A percentile compares a stretch with the other conserved stretches of the same genome.
Conservation (phyloP, 139 green algal genomes). For the Penium margaritaceum region DNA sequence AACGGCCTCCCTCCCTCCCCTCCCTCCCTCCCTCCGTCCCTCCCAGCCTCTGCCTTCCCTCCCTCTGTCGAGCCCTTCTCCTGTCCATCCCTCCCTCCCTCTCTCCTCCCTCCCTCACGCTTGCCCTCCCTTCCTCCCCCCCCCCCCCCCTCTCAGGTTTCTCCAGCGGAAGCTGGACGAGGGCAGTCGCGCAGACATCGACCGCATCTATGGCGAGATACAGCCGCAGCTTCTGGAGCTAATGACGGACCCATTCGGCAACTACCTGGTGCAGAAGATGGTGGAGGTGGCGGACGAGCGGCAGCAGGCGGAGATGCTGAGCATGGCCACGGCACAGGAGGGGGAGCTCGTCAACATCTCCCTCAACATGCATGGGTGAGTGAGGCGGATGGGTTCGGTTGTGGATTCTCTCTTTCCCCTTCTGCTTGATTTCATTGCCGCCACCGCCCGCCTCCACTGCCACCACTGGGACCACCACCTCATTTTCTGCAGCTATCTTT, state of each 20-base stretch:
- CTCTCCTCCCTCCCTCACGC: background rate
- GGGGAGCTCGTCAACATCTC: slow-evolving; percentile 73
- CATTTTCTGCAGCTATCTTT: no score
- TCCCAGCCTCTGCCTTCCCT: no score
- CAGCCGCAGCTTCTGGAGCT: slow-evolving; percentile 76
- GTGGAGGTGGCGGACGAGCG: slow-evolving; percentile 85
- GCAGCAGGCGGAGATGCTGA: slow-evolving; percentile 74
- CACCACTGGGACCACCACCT: no score
- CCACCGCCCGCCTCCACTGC: no score
- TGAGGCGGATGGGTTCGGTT: no score
- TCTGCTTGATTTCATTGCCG: no score
- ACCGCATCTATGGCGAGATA: slow-evolving; percentile 57
- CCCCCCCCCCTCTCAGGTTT: slow-evolving; percentile 54
- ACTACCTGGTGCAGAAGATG: slow-evolving; percentile 98
- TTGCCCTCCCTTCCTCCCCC: background rate
- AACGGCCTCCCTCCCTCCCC: no score
- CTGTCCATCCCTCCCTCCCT: no score
- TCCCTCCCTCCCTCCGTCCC: no score
- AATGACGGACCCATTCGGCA: slow-evolving; percentile 98
- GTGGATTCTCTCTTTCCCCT: slow-evolving; percentile 6
- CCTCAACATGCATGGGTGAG: slow-evolving; percentile 72
- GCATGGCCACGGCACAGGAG: slow-evolving; percentile 62
- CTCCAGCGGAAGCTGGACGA: slow-evolving; percentile 97
- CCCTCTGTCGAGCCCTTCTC: no score
- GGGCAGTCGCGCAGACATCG: slow-evolving; percentile 64